Evolutionary conservation across 2,329 filamentous ascomycete genomes (phyloP).

Genomic region (Claviceps sorghi): DNA sequence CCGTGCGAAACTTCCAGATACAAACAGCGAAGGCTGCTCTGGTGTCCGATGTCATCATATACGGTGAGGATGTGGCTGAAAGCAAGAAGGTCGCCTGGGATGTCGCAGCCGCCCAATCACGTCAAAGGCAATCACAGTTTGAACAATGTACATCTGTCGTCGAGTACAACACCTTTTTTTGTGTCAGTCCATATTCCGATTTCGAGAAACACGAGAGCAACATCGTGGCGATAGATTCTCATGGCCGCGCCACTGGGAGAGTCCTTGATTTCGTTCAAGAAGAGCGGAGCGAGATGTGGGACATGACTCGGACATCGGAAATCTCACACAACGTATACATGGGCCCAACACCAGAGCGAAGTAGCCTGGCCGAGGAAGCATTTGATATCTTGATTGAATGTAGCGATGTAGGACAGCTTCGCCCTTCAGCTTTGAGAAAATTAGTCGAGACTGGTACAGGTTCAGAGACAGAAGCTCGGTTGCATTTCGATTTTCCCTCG

Average conservation of each 20-base stretch:
- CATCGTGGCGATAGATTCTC: slow-evolving; percentile 60
- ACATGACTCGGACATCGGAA: slow-evolving; percentile 79
- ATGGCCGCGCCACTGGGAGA: slow-evolving; percentile 56
- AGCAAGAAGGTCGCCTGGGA: slow-evolving; percentile 50
- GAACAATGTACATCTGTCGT: slow-evolving; percentile 39
- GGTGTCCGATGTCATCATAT: slow-evolving; percentile 84
- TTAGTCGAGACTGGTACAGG: slow-evolving; percentile 38
- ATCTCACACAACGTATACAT: slow-evolving; percentile 84
- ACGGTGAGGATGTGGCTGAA: slow-evolving; percentile 55
- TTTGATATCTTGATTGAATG: slow-evolving; percentile 84
- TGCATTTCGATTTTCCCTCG: slow-evolving; percentile 62
- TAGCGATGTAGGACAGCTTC: slow-evolving; percentile 67
- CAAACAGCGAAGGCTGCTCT: slow-evolving; percentile 78
- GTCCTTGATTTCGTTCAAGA: slow-evolving; percentile 81
- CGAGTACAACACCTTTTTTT: slow-evolving; percentile 75
- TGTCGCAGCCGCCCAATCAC: slow-evolving; percentile 61
- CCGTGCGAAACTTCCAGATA: slow-evolving; percentile 93
- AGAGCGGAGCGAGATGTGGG: slow-evolving; percentile 83
- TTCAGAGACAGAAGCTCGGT: slow-evolving; percentile 23
- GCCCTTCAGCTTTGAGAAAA: slow-evolving; percentile 48
- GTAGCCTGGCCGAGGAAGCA: slow-evolving; percentile 39
- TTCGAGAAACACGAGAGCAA: slow-evolving; percentile 58
- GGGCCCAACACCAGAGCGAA: slow-evolving; percentile 67
- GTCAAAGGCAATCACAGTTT: slow-evolving; percentile 55
- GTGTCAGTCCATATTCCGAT: slow-evolving; percentile 45